Conservation (phyloP, 2,329 filamentous ascomycete genomes). For the Exophiala aquamarina region DNA sequence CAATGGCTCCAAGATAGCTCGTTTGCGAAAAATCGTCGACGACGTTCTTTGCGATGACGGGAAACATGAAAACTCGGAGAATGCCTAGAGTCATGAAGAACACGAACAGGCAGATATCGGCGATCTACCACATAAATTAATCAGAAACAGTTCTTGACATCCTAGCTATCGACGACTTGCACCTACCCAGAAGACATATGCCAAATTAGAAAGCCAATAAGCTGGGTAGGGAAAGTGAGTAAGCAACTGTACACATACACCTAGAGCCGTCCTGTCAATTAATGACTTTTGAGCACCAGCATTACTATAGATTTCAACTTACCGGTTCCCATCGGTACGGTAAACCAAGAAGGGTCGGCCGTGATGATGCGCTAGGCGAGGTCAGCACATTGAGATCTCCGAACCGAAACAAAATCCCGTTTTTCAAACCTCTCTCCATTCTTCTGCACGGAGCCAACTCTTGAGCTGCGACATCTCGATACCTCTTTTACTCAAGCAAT, state of each 20-base stretch:
- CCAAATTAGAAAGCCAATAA: constrained; percentile 23
- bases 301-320: not conserved
- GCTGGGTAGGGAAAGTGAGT: constrained; percentile 27
- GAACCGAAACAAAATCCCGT: not conserved
- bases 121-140: constrained; percentile 15
- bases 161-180: not conserved
- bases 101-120: constrained; percentile 27
- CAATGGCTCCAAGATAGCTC: constrained; percentile 27
- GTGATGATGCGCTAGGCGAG: constrained; percentile 19
- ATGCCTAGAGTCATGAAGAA: constrained; percentile 24
- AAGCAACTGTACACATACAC: constrained; percentile 16
- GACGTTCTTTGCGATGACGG: constrained; percentile 19
- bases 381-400: not conserved
- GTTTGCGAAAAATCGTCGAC: constrained; percentile 26
- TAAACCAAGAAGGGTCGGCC: constrained; percentile 29
- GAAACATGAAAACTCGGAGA: constrained; percentile 22
- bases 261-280: not conserved
- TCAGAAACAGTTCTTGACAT: not conserved
- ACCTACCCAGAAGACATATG: constrained; percentile 28
- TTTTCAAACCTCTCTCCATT: constrained; percentile 5
- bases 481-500: too few species aligned
- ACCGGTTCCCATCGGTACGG: constrained; percentile 25
- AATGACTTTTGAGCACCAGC: not conserved
- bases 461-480: constrained; percentile 4
- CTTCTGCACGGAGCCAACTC: constrained; percentile 3